Conservation (phyloP, 2,329 filamentous ascomycete genomes). For the Cercospora canescens region DNA sequence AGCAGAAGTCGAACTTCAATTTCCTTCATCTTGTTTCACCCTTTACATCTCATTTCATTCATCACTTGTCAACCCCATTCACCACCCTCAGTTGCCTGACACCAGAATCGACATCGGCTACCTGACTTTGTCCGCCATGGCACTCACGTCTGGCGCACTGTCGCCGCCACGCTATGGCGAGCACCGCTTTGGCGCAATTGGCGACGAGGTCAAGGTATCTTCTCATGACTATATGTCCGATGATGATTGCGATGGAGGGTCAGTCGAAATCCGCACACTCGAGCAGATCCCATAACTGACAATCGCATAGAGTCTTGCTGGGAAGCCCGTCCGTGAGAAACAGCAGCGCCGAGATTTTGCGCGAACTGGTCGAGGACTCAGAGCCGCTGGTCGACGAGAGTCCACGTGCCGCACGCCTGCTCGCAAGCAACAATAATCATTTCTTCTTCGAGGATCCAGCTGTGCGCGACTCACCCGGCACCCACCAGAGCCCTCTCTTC, state of each 20-base stretch:
- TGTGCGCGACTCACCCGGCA: neutral
- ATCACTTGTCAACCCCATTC: neutral
- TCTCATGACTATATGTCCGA: neutral
- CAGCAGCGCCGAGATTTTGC: neutral
- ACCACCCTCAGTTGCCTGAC: neutral
- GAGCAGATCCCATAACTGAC: neutral
- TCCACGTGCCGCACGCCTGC: constrained; percentile 1
- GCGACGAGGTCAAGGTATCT: constrained; percentile 2
- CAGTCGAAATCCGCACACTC: neutral
- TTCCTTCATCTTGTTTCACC: neutral
- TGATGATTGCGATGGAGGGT: constrained; percentile 5
- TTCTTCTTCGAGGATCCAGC: neutral
- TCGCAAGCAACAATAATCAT: neutral
- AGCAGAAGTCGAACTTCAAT: neutral
- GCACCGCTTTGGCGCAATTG: constrained; percentile 7
- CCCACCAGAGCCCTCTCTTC: neutral
- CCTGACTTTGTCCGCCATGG: neutral
- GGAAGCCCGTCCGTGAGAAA: neutral
- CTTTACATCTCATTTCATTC: neutral
- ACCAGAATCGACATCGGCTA: neutral
- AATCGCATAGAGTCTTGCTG: neutral
- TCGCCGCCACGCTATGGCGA: neutral
- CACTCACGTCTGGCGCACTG: neutral
- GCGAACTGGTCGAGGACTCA: constrained; percentile 6
- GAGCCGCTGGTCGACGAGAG: constrained; percentile 4